Evolutionary conservation across 805 yeast genomes (phyloP).

Genomic region (Saturnispora sanitii): DNA sequence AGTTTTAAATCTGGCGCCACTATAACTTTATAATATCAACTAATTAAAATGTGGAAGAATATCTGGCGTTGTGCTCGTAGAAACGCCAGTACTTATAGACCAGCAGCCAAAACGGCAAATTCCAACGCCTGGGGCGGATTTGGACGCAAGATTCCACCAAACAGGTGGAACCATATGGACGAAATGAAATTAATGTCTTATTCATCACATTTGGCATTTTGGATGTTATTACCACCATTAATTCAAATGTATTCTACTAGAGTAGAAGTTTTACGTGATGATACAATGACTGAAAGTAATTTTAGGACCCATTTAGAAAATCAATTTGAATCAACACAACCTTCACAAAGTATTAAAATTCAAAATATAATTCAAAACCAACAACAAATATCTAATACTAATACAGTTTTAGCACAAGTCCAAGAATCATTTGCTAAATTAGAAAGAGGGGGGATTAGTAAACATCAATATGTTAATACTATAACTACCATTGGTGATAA

Average conservation of each 20-base stretch:
- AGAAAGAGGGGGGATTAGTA: neutral
- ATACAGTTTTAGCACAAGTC: neutral
- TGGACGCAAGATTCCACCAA: constrained; percentile 8
- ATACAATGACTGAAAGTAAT: constrained; percentile 15
- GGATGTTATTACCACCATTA: constrained; percentile 22
- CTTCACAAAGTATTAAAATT: neutral
- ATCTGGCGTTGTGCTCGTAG: neutral
- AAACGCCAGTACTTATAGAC: neutral
- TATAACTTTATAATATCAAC: too few relatives aligned
- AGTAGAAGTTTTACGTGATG: constrained; percentile 24
- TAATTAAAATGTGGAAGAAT: constrained; percentile 2
- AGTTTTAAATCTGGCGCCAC: too few relatives aligned
- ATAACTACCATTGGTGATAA: neutral
- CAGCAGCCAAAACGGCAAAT: constrained; percentile 2
- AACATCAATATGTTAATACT: neutral
- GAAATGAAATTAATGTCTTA: constrained; percentile 24
- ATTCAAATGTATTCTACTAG: constrained; percentile 22
- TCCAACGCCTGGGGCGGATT: neutral
- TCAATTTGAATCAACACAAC: neutral
- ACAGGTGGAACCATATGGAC: constrained; percentile 21
- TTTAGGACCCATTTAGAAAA: neutral
- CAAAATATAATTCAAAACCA: too few relatives aligned
- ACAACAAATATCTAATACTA: neutral
- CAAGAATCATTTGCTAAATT: constrained; percentile 2
- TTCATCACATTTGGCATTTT: constrained; percentile 25